phyloP scores from a whole-genome alignment of 805 yeast genomes.

The Cyberlindnera nakhonratchasimensis region DNA sequence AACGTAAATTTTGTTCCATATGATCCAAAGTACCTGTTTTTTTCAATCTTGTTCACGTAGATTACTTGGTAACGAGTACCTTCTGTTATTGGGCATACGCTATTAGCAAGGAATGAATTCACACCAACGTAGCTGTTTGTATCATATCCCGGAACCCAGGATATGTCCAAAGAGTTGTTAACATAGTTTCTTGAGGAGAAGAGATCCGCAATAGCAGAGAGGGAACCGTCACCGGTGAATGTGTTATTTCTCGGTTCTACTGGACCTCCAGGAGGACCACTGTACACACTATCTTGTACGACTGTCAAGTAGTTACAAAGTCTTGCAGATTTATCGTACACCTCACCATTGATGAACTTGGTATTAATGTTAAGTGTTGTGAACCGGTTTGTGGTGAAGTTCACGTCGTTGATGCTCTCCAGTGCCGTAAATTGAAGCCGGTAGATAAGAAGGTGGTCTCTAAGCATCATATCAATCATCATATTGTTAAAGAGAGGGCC shows the following conservation, averaged over 20 bases:
- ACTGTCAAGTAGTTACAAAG: slow-evolving; percentile 8
- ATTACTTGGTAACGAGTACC: slow-evolving; percentile 27
- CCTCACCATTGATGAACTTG: slow-evolving; percentile 8
- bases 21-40: slow-evolving; percentile 40
- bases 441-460: slow-evolving; percentile 2
- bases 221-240: slow-evolving; percentile 2
- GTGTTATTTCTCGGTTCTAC: slow-evolving; percentile 2
- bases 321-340: slow-evolving; percentile 1
- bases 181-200: not conserved
- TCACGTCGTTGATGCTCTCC: slow-evolving; percentile 1
- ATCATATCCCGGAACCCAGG: slow-evolving; percentile 8
- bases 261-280: slow-evolving; percentile 4
- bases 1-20: slow-evolving; percentile 41
- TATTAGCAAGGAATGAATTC: not conserved
- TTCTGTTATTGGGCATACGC: slow-evolving; percentile 28
- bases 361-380: slow-evolving; percentile 6
- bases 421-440: slow-evolving; percentile 6
- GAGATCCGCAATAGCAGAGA: slow-evolving; percentile 1
- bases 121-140: not conserved
- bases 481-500: not conserved
- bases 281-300: slow-evolving; percentile 4
- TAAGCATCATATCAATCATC: slow-evolving; percentile 4
- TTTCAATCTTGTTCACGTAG: slow-evolving; percentile 23
- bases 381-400: slow-evolving; percentile 2
- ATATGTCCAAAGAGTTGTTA: not conserved